A percentile compares a stretch with the other conserved stretches of the same genome.
Conservation (phyloP, 2,329 filamentous ascomycete species). For the Aureobasidium subglaciale region DNA sequence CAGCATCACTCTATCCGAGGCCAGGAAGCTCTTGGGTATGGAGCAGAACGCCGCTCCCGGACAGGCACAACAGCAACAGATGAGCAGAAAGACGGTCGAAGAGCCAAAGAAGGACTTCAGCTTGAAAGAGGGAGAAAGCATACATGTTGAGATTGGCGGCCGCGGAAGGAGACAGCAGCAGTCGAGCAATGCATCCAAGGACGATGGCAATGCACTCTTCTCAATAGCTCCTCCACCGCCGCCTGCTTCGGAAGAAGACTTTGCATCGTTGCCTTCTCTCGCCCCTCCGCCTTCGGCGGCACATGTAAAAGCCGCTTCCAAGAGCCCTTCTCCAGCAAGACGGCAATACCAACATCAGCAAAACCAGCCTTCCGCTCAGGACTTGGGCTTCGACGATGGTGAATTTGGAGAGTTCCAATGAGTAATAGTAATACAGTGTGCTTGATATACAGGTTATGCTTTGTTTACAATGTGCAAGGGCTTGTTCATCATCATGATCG, state of each 20-base stretch:
- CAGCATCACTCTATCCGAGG: conserved; percentile 70
- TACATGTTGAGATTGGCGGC: conserved; percentile 68
- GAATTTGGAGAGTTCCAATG: conserved; percentile 77
- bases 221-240: conserved; percentile 70
- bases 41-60: conserved; percentile 34
- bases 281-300: conserved; percentile 61
- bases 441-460: conserved; percentile 14
- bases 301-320: conserved; percentile 52
- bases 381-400: conserved; percentile 78
- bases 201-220: conserved; percentile 50
- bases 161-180: conserved; percentile 38
- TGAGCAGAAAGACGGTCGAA: conserved; percentile 32
- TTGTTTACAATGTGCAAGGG: conserved; percentile 12
- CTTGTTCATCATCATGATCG: conserved; percentile 20
- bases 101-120: conserved; percentile 67
- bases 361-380: conserved; percentile 39
- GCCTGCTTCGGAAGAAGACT: conserved; percentile 35
- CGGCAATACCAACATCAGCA: conserved; percentile 19
- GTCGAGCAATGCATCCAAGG: conserved; percentile 13
- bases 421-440: conserved; percentile 16
- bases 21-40: conserved; percentile 61
- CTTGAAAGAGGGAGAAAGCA: conserved; percentile 83
- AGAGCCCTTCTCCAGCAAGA: conserved; percentile 31
- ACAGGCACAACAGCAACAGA: conserved; percentile 14
- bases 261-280: conserved; percentile 41